phyloP scores from a whole-genome alignment of 2,329 filamentous ascomycete genomes.

The Colletotrichum camelliae region DNA sequence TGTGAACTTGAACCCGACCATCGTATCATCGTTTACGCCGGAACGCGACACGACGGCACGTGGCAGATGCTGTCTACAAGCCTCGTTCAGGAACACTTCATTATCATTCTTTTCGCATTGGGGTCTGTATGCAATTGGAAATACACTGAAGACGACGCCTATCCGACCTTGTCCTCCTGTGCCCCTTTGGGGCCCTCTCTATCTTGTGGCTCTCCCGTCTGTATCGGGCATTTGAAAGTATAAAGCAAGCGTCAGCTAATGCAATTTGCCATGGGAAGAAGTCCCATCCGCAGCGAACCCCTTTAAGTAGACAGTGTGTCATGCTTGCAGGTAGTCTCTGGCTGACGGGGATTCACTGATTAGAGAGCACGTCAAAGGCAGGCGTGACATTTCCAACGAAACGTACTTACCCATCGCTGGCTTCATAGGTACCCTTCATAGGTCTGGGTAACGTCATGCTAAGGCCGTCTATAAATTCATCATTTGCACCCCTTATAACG shows the following conservation, averaged over 20 bases:
- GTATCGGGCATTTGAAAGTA: background rate
- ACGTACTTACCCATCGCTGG: background rate
- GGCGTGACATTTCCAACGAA: background rate
- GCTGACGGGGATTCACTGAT: accelerated
- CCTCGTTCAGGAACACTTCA: background rate
- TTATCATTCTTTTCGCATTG: accelerated
- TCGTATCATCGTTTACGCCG: too few species aligned
- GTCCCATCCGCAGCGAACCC: accelerated
- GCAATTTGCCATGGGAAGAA: too few species aligned
- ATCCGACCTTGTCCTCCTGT: accelerated
- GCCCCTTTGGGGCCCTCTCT: too few species aligned
- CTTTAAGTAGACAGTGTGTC: background rate
- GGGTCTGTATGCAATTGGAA: too few species aligned
- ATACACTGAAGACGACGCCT: background rate
- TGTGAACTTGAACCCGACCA: background rate
- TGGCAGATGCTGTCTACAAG: background rate
- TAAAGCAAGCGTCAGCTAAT: too few species aligned
- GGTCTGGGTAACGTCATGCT: background rate
- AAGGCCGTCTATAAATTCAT: background rate
- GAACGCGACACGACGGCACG: too few species aligned
- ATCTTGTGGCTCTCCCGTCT: background rate
- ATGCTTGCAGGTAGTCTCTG: background rate
- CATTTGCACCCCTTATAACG: accelerated
- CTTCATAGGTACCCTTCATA: background rate
- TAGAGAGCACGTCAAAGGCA: background rate